These are phyloP conservation scores for Aphanomyces stellatus DNA, from an alignment of 352 stramenopile species.

Conservation along the genomic window DNA sequence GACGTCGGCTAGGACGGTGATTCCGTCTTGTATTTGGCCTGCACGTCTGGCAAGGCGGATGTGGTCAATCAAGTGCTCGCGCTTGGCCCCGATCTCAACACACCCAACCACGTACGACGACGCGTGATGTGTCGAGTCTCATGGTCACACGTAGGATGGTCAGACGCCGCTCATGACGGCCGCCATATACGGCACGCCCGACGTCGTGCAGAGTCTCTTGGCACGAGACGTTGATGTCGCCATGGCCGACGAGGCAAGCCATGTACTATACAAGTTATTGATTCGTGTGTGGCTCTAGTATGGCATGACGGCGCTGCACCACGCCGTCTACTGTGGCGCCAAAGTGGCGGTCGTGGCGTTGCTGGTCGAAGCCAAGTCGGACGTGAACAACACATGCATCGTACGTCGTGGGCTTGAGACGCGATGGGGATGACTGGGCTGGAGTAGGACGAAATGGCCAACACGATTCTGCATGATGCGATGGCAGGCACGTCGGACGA, in stretches of 20 bases:
- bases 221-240: not conserved
- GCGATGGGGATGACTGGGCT: not conserved
- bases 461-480: not conserved
- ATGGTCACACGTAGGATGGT: not conserved
- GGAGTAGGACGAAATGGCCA: not conserved
- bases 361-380: not conserved
- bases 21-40: not conserved
- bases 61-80: not conserved
- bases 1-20: not conserved
- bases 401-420: not conserved
- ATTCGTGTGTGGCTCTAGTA: not conserved
- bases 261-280: not conserved
- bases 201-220: not conserved
- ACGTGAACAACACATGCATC: not conserved
- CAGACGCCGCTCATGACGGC: conserved; percentile 2
- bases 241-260: not conserved
- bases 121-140: no score
- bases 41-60: not conserved
- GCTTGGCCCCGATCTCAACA: not conserved
- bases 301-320: not conserved
- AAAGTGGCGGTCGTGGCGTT: not conserved
- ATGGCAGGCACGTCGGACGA: not conserved
- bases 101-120: not conserved
- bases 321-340: not conserved
- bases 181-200: not conserved